Evolutionary conservation across 176 grass and related monocot genomes (phyloP), one percentile per base, ranked within the genome.

Genomic region (Elaeis guineensis): DNA sequence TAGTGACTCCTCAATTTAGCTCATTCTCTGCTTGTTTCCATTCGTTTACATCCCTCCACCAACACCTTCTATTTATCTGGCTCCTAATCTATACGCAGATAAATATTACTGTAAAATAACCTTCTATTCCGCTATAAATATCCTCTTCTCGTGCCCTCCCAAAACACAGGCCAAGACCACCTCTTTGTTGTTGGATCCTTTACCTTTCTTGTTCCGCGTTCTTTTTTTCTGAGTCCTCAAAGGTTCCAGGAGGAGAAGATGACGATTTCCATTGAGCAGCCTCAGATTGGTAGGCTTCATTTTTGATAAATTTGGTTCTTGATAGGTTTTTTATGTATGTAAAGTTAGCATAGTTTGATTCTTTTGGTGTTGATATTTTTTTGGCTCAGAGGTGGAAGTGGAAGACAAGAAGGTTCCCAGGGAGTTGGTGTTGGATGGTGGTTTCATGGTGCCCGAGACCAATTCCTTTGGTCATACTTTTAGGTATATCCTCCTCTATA

Each of bases 391-490:
- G 65, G 69, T 6, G 24, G 21, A 3, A 23, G 71, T 22, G 49
- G 87, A 79, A 54, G 69, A 35, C 57, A 90, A 75, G 32, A 58
- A 65, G 50, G 16, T 20, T 70, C 39, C 39, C 18, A 7, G 50
- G 21, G 90, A 83, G 19, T 74, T 90, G 48, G 61, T 80, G 77
- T 71, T 87, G 4, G 83, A 91, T 56, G 87, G 58, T 52, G 84
- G 83, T 35, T 97, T 97, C 49, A 62, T 85, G 58, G 44, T 91
- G 62, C 84, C 92, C 56, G 87, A 83, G 19, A 32, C 81, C 21
- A 97, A 97, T 63, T 80, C 92, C 19, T 97, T 97, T 51, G 92
- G 92, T 18, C 60, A 76, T 18, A 70, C 80, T 70, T 97, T 97
- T 75, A 91, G 92, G 92, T 96, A 58, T 18, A 23, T 12, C 0